Percentiles rank a stretch among this genome's conserved stretches.
Evolutionary conservation across 495 filamentous ascomycete genomes (phyloP).

Genomic region (Paragyromitra xinjiangensis): DNA sequence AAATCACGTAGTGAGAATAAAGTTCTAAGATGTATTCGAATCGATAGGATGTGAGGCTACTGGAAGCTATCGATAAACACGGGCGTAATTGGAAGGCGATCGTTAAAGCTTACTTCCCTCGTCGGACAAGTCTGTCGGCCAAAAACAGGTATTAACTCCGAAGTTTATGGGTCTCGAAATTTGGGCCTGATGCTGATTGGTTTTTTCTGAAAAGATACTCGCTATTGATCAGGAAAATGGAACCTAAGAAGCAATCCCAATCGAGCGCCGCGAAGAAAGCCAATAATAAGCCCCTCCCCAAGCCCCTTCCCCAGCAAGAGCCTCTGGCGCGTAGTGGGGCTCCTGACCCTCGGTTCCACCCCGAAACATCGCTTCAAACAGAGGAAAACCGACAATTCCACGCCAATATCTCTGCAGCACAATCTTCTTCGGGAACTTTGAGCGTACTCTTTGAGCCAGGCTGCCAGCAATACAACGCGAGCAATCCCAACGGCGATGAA

Average conservation of each 20-base stretch:
- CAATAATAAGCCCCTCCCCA: slow-evolving; percentile 13
- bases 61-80: slow-evolving; percentile 58
- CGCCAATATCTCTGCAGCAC: slow-evolving; percentile 8
- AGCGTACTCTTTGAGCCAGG: slow-evolving; percentile 34
- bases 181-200: neutral
- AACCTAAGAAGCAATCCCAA: slow-evolving; percentile 51
- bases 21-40: slow-evolving; percentile 27
- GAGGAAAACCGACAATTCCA: slow-evolving; percentile 13
- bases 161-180: neutral
- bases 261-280: slow-evolving; percentile 30
- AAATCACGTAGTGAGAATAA: neutral
- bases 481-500: neutral
- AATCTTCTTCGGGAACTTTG: slow-evolving; percentile 3
- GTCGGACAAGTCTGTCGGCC: slow-evolving; percentile 58
- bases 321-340: neutral
- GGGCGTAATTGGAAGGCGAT: slow-evolving; percentile 61
- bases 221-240: slow-evolving; percentile 51
- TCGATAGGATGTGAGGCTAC: slow-evolving; percentile 57
- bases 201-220: slow-evolving; percentile 35
- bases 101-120: slow-evolving; percentile 58
- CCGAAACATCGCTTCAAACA: neutral
- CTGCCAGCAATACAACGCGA: slow-evolving; percentile 23
- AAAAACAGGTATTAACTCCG: slow-evolving; percentile 56
- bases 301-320: slow-evolving; percentile 10
- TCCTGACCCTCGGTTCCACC: slow-evolving; percentile 21